phyloP scores from a whole-genome alignment of 306 rosid species.

The Biancaea sappan region DNA sequence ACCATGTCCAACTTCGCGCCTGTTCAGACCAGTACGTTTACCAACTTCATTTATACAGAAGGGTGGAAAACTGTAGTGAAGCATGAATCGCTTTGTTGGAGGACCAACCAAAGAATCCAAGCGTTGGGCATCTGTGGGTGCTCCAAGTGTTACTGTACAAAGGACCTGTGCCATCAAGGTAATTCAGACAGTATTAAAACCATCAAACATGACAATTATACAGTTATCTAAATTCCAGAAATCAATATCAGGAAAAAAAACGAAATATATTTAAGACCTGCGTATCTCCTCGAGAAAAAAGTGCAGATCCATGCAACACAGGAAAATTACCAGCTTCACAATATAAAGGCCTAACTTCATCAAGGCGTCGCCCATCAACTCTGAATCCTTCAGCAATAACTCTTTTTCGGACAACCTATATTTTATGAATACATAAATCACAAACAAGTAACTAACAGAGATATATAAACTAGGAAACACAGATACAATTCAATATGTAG shows the following conservation, averaged over 20 bases:
- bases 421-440: constrained; percentile 32
- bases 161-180: constrained; percentile 64
- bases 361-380: constrained; percentile 86
- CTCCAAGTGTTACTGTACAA: constrained; percentile 96
- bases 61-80: constrained; percentile 97
- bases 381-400: constrained; percentile 80
- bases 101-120: constrained; percentile 91
- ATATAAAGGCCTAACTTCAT: constrained; percentile 95
- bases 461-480: constrained; percentile 12
- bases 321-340: constrained; percentile 81
- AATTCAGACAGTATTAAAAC: constrained; percentile 32
- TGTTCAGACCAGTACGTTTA: constrained; percentile 84
- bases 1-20: constrained; percentile 99
- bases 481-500: not conserved
- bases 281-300: constrained; percentile 91
- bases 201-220: not conserved
- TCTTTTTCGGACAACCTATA: constrained; percentile 87
- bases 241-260: constrained; percentile 25
- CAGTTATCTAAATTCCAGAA: constrained; percentile 20
- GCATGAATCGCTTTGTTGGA: constrained; percentile 91
- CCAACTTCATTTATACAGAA: constrained; percentile 92
- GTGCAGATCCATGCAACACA: constrained; percentile 80
- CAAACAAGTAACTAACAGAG: constrained; percentile 17
- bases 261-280: constrained; percentile 59
- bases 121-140: constrained; percentile 90